Conservation (phyloP, 345 rosid genomes). For the Populus pruinosa region DNA sequence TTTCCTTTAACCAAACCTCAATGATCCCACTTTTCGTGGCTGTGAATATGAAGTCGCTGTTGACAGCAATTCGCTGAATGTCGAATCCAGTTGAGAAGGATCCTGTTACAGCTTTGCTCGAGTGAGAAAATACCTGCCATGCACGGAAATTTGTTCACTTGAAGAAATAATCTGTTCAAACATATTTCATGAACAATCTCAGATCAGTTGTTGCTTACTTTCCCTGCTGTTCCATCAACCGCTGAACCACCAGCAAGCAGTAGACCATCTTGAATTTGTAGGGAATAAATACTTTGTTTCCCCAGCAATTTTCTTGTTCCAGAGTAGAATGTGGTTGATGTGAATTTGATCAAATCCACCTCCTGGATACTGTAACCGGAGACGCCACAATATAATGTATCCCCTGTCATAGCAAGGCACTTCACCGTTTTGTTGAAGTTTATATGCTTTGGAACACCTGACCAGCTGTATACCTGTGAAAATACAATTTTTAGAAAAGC, state of each 20-base stretch:
- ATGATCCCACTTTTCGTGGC: conserved; percentile 48
- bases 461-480: conserved; percentile 57
- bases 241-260: conserved; percentile 51
- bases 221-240: conserved; percentile 54
- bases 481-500: not conserved
- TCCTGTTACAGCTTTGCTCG: conserved; percentile 34
- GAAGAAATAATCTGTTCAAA: not conserved
- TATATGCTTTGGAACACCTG: conserved; percentile 50
- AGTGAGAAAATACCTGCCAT: conserved; percentile 42
- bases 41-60: conserved; percentile 53
- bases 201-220: conserved; percentile 24
- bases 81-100: conserved; percentile 38
- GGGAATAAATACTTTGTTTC: conserved; percentile 46
- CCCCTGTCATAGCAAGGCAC: conserved; percentile 48
- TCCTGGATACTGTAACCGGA: conserved; percentile 61
- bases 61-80: conserved; percentile 38
- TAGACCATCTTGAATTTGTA: conserved; percentile 32
- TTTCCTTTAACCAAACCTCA: conserved; percentile 58
- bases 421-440: conserved; percentile 45
- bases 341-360: conserved; percentile 40
- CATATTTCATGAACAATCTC: not conserved
- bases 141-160: not conserved
- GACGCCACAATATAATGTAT: conserved; percentile 53
- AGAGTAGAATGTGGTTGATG: conserved; percentile 37
- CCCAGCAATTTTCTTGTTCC: conserved; percentile 55